phyloP scores from a whole-genome alignment of 441 rosid genomes.

The Erysimum cheiri region DNA sequence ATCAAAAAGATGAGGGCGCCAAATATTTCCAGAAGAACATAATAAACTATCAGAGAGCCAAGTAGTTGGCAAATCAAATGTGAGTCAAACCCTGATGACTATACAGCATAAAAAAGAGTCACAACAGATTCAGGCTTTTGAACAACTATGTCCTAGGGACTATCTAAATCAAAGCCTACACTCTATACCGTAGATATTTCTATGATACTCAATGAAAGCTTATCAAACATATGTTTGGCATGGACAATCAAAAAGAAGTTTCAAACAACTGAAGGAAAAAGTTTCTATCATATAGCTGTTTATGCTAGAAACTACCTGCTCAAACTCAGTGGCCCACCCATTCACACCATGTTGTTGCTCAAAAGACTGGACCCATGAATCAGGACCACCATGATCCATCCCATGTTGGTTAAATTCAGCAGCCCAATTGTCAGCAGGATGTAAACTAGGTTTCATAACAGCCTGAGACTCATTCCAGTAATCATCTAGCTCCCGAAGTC shows the following conservation, averaged over 20 bases:
- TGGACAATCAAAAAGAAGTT: conserved; percentile 17
- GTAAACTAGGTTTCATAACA: conserved; percentile 60
- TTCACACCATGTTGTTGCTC: conserved; percentile 88
- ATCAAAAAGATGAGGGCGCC: conserved; percentile 15
- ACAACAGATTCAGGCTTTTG: conserved; percentile 29
- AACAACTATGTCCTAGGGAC: conserved; percentile 5
- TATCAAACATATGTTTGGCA: conserved; percentile 2
- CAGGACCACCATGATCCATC: conserved; percentile 60
- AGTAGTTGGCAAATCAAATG: conserved; percentile 18
- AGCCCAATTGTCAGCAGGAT: conserved; percentile 79
- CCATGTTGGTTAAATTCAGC: conserved; percentile 73
- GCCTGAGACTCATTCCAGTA: conserved; percentile 99
- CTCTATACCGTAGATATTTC: background rate
- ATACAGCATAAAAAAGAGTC: background rate
- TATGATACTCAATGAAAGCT: conserved; percentile 22
- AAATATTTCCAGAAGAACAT: conserved; percentile 18
- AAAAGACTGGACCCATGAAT: conserved; percentile 87
- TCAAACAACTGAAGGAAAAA: conserved; percentile 16
- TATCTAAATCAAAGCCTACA: conserved; percentile 23
- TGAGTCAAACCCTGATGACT: conserved; percentile 15
- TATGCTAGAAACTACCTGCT: conserved; percentile 60
- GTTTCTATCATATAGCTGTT: conserved; percentile 10
- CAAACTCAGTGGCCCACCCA: conserved; percentile 97
- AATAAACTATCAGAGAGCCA: conserved; percentile 12
- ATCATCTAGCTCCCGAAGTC: conserved; percentile 80